Base-by-base conservation (phyloP, 2,329 filamentous ascomycete species). In the Cytospora piceicola region DNA sequence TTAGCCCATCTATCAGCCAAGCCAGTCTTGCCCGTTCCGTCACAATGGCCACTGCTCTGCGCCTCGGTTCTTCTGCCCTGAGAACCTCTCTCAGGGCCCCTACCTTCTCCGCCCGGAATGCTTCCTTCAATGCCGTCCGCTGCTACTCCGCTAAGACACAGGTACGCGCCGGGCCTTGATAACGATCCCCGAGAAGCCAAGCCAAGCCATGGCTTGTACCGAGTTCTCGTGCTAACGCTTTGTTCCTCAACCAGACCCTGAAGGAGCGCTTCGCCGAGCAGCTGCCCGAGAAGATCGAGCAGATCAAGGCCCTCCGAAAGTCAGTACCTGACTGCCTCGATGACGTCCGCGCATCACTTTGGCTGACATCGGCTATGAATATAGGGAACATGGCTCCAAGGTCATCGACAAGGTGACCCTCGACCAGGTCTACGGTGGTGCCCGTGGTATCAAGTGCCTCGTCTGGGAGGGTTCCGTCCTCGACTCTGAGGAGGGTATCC, bases 381-480 rank as follows among this genome's bases (percentile, higher is more conserved):
- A 68, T 73, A 96, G 93, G 84, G 94, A 97, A 78, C 88, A 96
- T 80, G 95, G 95, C 79, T 92, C 86, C 86, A 98, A 94, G 85
- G 92, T 98, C 76, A 79, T 99, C 73, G 94, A 95, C 80, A 93
- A 98, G 88, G 93, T 99, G 79, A 99, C 95, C 69, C 92, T 99
- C 72, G 95, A 98, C 86, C 95, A 99, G 85, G 95, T 97, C 78
- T 99, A 98, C 81, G 95, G 95, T 80, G 95, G 95, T 89, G 95
- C 95, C 77, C 94, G 95, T 85, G 94, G 95, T 77, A 96, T 99
- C 85, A 99, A 98, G 89, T 90, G 90, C 74, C 90, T 99, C 69
- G 95, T 99, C 75, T 99, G 95, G 95, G 95, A 99, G 84, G 90
- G 94, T 75, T 99, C 95, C 76, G 95, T 99, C 75, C 91, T 99